Evolutionary conservation across 768 basidiomycete species (phyloP).

Genomic region (Filobasidium wieringae): DNA sequence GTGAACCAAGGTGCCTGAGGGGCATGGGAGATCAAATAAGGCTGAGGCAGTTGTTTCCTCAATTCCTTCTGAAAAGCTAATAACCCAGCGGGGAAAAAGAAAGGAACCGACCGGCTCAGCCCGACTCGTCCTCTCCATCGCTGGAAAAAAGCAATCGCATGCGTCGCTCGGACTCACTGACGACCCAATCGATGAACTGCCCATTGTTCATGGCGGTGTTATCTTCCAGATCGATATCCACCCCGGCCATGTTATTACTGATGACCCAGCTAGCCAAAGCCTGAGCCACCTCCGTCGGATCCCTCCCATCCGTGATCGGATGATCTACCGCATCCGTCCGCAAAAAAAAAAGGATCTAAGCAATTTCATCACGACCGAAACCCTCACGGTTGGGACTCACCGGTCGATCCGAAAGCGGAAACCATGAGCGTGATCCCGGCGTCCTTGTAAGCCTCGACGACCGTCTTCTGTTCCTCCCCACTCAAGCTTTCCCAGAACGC

Average conservation of each 20-base stretch:
- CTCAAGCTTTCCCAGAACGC: conserved; percentile 5
- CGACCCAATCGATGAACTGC: conserved; percentile 32
- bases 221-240: conserved; percentile 59
- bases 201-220: conserved; percentile 32
- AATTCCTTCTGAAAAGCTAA: conserved; percentile 32
- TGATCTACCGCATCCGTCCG: conserved; percentile 33
- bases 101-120: neutral
- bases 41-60: conserved; percentile 23
- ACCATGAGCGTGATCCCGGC: conserved; percentile 56
- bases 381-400: neutral
- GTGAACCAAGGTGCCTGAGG: conserved; percentile 37
- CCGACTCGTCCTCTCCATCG: neutral
- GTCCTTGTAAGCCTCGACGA: conserved; percentile 48
- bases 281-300: conserved; percentile 53
- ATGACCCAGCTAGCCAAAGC: conserved; percentile 57
- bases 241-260: conserved; percentile 52
- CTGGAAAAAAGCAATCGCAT: neutral
- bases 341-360: too few species aligned
- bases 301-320: conserved; percentile 51
- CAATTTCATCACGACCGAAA: too few species aligned
- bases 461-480: conserved; percentile 13
- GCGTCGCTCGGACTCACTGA: conserved; percentile 11
- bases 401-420: conserved; percentile 52
- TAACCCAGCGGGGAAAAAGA: neutral
- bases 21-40: conserved; percentile 36